Conservation (phyloP, 176 grass and related monocot genomes). For the Saccharum spontaneum region DNA sequence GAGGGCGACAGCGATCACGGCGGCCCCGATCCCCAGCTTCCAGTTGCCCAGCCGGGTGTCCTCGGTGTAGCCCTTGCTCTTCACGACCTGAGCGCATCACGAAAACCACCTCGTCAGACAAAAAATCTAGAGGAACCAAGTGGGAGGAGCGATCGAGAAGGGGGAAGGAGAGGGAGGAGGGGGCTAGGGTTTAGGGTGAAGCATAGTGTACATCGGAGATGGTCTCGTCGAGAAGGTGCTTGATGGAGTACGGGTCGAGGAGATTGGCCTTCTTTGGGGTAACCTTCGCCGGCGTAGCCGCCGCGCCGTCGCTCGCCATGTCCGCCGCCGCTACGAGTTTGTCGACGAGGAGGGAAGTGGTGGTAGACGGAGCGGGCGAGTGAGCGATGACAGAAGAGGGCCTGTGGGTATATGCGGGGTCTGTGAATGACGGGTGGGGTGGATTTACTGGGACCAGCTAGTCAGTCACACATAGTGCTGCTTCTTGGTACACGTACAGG, state of each 20-base stretch:
- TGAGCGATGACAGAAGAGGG: not conserved
- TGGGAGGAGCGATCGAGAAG: not conserved
- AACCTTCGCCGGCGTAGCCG: constrained; percentile 27
- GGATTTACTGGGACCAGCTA: accelerated
- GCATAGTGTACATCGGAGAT: constrained; percentile 46
- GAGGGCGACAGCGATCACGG: constrained; percentile 82
- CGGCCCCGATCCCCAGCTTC: constrained; percentile 72
- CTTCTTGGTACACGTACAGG: not conserved
- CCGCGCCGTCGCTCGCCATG: constrained; percentile 44
- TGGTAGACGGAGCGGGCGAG: not conserved
- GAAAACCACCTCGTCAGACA: not conserved
- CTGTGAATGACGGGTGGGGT: constrained; percentile 25
- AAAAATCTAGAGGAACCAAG: constrained; percentile 16
- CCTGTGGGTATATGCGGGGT: not conserved
- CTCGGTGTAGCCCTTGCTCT: constrained; percentile 79
- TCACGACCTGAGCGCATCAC: constrained; percentile 57
- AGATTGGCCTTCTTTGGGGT: constrained; percentile 70
- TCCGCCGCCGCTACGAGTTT: constrained; percentile 11
- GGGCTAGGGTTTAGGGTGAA: constrained; percentile 14
- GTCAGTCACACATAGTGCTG: not conserved
- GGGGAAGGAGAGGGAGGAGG: not conserved
- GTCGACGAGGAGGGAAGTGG: not conserved
- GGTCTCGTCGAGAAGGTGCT: constrained; percentile 79
- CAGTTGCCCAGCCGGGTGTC: constrained; percentile 84
- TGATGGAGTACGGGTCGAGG: constrained; percentile 75